These are phyloP conservation scores for Arctium minus DNA, from an alignment of 129 eudicot genomes.

Conservation along the genomic window DNA sequence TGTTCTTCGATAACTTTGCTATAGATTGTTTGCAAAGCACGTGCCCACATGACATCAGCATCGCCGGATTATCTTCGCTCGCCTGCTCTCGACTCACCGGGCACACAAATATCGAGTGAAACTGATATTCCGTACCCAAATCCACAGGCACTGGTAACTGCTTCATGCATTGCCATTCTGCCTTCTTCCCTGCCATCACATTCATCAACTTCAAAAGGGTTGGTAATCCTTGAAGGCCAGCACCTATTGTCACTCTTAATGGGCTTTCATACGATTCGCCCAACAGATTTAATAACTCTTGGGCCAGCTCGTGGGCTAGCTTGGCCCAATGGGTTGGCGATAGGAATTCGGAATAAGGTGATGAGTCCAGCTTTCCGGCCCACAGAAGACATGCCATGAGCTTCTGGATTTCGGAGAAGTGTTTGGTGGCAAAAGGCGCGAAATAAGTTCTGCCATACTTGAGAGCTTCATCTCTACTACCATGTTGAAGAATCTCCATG, in stretches of 20 bases:
- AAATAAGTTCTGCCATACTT: constrained; percentile 58
- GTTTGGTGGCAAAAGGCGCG: constrained; percentile 50
- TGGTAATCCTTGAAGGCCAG: constrained; percentile 85
- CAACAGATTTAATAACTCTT: constrained; percentile 62
- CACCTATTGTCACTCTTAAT: constrained; percentile 68
- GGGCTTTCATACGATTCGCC: constrained; percentile 79
- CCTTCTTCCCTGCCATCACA: constrained; percentile 80
- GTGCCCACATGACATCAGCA: constrained; percentile 91
- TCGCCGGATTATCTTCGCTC: constrained; percentile 89
- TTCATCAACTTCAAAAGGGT: constrained; percentile 89
- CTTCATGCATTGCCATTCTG: constrained; percentile 85
- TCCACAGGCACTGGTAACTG: constrained; percentile 90
- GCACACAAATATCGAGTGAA: constrained; percentile 86
- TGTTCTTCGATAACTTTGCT: constrained; percentile 76
- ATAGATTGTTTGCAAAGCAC: constrained; percentile 84
- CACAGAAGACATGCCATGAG: constrained; percentile 78
- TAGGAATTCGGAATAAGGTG: constrained; percentile 72
- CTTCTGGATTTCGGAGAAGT: constrained; percentile 73
- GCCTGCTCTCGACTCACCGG: constrained; percentile 98
- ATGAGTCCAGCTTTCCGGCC: constrained; percentile 79
- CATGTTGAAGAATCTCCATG: constrained; percentile 60
- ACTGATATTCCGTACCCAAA: constrained; percentile 68
- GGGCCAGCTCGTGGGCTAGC: constrained; percentile 52
- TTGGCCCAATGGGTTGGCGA: constrained; percentile 70
- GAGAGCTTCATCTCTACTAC: constrained; percentile 65